Evolutionary conservation across 208 protist genomes (phyloP).

Genomic region (Acanthamoeba sp.): DNA sequence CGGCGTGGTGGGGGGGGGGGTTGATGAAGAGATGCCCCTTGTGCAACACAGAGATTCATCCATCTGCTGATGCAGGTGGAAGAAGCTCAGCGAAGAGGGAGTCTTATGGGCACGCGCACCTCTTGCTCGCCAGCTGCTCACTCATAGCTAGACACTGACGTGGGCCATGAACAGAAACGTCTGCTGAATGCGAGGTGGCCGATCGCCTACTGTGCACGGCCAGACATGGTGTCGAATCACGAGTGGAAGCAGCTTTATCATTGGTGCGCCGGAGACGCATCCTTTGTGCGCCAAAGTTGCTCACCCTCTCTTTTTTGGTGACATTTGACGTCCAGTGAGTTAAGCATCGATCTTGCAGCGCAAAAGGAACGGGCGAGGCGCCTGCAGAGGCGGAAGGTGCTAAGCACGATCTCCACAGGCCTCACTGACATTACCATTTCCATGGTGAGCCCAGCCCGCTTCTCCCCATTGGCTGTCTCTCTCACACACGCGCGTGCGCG

Average conservation of each 20-base stretch:
- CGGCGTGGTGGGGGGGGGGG: too few relatives aligned
- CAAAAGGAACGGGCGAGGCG: background rate
- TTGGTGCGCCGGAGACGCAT: background rate
- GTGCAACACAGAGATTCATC: background rate
- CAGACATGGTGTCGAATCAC: background rate
- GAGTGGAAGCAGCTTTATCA: conserved; percentile 9
- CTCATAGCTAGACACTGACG: background rate
- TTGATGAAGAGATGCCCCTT: too few relatives aligned
- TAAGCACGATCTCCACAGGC: background rate
- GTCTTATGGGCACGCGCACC: background rate
- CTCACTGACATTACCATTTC: conserved; percentile 11
- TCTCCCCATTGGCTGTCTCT: background rate
- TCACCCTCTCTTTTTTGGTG: background rate
- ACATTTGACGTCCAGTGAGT: background rate
- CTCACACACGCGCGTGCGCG: background rate
- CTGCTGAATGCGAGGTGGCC: background rate
- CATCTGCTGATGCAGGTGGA: background rate
- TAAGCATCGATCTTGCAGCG: background rate
- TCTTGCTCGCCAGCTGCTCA: background rate
- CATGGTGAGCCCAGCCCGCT: background rate
- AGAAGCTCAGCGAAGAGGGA: conserved; percentile 15
- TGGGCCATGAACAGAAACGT: background rate
- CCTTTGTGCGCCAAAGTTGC: too few relatives aligned
- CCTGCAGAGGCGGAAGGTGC: background rate
- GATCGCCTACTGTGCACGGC: background rate